phyloP scores from a whole-genome alignment of 2,329 filamentous ascomycete genomes.

The Peltaster fructicola region DNA sequence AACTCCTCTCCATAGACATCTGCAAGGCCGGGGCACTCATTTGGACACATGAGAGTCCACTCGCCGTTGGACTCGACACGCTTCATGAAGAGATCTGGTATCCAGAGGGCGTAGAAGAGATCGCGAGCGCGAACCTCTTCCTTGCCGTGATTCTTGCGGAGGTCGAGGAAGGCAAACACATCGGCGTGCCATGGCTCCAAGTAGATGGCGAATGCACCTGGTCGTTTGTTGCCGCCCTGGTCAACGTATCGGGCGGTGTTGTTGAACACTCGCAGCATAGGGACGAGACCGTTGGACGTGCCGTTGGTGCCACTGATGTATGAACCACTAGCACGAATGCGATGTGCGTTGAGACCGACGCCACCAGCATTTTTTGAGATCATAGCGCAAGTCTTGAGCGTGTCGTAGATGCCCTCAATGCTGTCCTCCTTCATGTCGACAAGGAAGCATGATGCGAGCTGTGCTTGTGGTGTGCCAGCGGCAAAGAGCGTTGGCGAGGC shows the following conservation, averaged over 20 bases:
- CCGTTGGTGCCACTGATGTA: slow-evolving; percentile 98
- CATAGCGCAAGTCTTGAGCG: slow-evolving; percentile 97
- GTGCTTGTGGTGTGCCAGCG: slow-evolving; percentile 82
- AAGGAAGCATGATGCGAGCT: slow-evolving; percentile 95
- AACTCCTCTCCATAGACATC: slow-evolving; percentile 98
- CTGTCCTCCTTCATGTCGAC: slow-evolving; percentile 99
- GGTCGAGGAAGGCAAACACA: slow-evolving; percentile 90
- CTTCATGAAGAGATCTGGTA: slow-evolving; percentile 99
- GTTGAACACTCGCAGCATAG: slow-evolving; percentile 98
- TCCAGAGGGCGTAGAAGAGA: slow-evolving; percentile 95
- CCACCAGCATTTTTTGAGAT: slow-evolving; percentile 99
- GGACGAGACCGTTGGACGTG: slow-evolving; percentile 90
- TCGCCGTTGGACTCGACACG: slow-evolving; percentile 91
- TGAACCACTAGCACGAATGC: slow-evolving; percentile 90
- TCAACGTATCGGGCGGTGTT: slow-evolving; percentile 98
- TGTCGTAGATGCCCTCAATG: slow-evolving; percentile 98
- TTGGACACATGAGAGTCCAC: slow-evolving; percentile 97
- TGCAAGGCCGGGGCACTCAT: slow-evolving; percentile 84
- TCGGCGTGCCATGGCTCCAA: slow-evolving; percentile 98
- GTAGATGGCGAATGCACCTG: slow-evolving; percentile 96
- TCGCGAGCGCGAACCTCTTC: slow-evolving; percentile 94
- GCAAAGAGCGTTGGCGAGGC: slow-evolving; percentile 97
- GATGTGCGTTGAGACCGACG: slow-evolving; percentile 90
- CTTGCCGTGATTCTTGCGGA: slow-evolving; percentile 98
- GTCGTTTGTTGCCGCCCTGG: slow-evolving; percentile 97